Conservation (phyloP, 78 protist genomes). For the Pelomyxa schiedti region DNA sequence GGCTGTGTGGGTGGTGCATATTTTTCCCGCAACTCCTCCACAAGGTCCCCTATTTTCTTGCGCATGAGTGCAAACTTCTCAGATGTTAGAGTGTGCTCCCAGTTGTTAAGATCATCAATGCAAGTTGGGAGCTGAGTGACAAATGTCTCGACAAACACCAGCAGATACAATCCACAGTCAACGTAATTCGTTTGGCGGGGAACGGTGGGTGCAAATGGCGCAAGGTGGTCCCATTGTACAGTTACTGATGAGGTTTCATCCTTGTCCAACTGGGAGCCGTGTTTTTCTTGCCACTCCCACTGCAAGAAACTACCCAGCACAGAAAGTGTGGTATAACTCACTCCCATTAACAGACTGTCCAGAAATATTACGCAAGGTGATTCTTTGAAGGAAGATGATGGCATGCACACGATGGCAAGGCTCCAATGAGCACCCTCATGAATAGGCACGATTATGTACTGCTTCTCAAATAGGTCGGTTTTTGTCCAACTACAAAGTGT, state of each 20-base stretch:
- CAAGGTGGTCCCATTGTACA: background rate
- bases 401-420: background rate
- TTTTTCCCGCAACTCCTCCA: too few species aligned
- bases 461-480: background rate
- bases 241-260: too few species aligned
- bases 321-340: too few species aligned
- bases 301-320: background rate
- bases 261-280: background rate
- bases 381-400: too few species aligned
- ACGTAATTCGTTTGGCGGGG: background rate
- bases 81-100: too few species aligned
- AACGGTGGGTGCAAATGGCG: background rate
- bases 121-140: background rate
- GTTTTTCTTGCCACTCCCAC: background rate
- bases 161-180: background rate
- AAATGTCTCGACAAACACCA: background rate
- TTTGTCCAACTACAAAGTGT: background rate
- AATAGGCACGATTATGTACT: background rate
- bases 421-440: background rate
- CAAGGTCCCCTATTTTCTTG: too few species aligned
- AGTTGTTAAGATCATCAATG: background rate
- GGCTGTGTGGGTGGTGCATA: too few species aligned
- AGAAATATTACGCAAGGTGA: too few species aligned
- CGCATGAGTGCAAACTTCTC: too few species aligned
- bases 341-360: too few species aligned